Evolutionary conservation across 441 rosid genomes (phyloP).

Genomic region (Omphalea diandra): DNA sequence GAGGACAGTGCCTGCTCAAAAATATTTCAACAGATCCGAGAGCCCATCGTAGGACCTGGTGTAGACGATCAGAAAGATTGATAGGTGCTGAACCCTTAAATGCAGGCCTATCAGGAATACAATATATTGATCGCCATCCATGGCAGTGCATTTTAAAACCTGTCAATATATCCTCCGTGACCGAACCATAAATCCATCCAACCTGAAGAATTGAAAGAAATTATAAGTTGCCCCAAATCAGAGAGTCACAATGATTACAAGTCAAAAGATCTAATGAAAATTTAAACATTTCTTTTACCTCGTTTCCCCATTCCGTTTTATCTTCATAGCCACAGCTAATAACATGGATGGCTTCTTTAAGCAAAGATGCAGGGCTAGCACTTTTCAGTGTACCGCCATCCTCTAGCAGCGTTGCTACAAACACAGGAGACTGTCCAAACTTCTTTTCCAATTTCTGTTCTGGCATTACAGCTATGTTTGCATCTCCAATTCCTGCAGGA

Average conservation of each 20-base stretch:
- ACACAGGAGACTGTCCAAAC: constrained; percentile 82
- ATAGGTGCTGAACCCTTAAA: constrained; percentile 97
- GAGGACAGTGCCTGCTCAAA: constrained; percentile 88
- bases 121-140: constrained; percentile 95
- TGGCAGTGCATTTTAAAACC: constrained; percentile 98
- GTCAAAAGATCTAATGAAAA: constrained; percentile 1
- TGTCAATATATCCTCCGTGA: constrained; percentile 91
- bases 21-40: constrained; percentile 97
- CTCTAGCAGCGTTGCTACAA: constrained; percentile 85
- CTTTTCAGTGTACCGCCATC: constrained; percentile 89
- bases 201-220: constrained; percentile 45
- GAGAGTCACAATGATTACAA: constrained; percentile 17
- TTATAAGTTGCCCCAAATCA: no score
- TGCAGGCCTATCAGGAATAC: constrained; percentile 82
- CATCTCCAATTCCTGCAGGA: constrained; percentile 29
- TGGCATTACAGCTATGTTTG: constrained; percentile 70
- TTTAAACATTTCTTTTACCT: constrained; percentile 41
- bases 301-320: constrained; percentile 94
- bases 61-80: constrained; percentile 84
- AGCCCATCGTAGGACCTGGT: constrained; percentile 97
- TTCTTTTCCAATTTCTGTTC: constrained; percentile 85
- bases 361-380: constrained; percentile 70
- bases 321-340: constrained; percentile 96
- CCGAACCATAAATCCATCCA: constrained; percentile 95
- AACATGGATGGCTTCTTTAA: constrained; percentile 96